Conservation (phyloP, 83 land plant species). For the Picea mariana region DNA sequence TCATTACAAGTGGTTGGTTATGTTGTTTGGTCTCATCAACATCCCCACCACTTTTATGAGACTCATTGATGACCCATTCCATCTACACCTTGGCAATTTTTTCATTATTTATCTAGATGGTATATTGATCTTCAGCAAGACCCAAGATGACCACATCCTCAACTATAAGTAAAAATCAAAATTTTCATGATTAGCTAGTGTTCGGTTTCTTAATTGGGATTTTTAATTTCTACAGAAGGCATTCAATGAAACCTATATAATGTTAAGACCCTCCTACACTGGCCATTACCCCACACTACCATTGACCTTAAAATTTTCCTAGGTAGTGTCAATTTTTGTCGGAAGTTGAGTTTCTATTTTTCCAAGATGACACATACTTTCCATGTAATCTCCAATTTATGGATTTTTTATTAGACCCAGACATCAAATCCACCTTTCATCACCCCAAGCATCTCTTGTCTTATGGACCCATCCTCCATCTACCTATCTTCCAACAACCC, state of each 20-base stretch:
- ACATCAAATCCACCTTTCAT: neutral
- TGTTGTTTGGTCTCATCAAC: too few relatives aligned
- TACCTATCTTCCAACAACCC: neutral
- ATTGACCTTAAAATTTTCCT: neutral
- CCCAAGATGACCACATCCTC: too few relatives aligned
- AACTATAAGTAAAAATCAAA: too few relatives aligned
- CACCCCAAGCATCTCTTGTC: neutral
- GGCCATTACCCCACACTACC: neutral
- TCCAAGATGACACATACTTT: too few relatives aligned
- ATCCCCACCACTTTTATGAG: too few relatives aligned
- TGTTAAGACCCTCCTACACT: neutral
- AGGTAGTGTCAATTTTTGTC: neutral
- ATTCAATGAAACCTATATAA: neutral
- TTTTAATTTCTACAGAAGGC: neutral
- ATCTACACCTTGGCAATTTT: too few relatives aligned
- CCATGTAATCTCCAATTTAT: neutral
- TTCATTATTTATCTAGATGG: too few relatives aligned
- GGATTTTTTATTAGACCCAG: neutral
- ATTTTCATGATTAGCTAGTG: neutral
- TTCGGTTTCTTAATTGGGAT: neutral
- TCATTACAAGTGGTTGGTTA: too few relatives aligned
- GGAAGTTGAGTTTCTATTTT: neutral
- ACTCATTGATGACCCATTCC: too few relatives aligned
- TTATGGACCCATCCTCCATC: neutral
- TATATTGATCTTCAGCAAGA: too few relatives aligned